phyloP scores from a whole-genome alignment of 2,329 filamentous ascomycete genomes.

The Diaporthe velutina region DNA sequence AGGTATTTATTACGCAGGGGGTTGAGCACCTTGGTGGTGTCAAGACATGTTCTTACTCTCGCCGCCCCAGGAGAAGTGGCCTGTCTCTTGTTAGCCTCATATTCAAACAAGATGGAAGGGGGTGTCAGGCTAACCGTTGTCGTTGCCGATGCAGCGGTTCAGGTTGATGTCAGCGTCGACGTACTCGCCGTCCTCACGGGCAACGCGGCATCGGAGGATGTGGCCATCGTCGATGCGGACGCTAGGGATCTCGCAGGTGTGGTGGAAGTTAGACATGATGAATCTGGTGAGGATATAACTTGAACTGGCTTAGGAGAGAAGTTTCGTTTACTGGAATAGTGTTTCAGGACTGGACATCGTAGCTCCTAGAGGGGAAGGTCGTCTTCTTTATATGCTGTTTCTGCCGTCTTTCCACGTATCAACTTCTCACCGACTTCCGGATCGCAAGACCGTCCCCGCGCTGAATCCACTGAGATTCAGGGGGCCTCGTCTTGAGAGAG shows the following conservation, averaged over 20 bases:
- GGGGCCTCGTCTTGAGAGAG: slow-evolving; percentile 1
- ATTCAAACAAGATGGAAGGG: background rate
- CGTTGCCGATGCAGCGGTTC: slow-evolving; percentile 64
- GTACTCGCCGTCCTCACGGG: slow-evolving; percentile 56
- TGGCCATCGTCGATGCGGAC: slow-evolving; percentile 64
- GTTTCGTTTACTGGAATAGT: background rate
- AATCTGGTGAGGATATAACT: background rate
- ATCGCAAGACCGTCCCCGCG: slow-evolving; percentile 22
- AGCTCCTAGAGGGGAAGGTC: background rate
- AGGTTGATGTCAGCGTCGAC: slow-evolving; percentile 62
- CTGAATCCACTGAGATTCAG: slow-evolving; percentile 24
- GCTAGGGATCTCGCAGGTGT: slow-evolving; percentile 33
- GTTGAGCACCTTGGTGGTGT: background rate
- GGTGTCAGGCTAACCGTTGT: slow-evolving; percentile 55
- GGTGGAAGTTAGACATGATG: slow-evolving; percentile 38
- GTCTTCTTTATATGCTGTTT: slow-evolving; percentile 28
- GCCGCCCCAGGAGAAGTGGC: slow-evolving; percentile 60
- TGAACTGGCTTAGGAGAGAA: background rate
- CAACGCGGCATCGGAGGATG: slow-evolving; percentile 58
- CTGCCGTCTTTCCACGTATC: slow-evolving; percentile 23
- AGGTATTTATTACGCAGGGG: background rate
- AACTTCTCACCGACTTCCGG: slow-evolving; percentile 31
- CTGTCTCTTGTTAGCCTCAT: slow-evolving; percentile 42
- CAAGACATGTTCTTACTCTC: slow-evolving; percentile 40
- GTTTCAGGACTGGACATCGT: background rate